phyloP scores from a whole-genome alignment of 768 basidiomycete species.

The Hygrophoropsis aurantiaca region DNA sequence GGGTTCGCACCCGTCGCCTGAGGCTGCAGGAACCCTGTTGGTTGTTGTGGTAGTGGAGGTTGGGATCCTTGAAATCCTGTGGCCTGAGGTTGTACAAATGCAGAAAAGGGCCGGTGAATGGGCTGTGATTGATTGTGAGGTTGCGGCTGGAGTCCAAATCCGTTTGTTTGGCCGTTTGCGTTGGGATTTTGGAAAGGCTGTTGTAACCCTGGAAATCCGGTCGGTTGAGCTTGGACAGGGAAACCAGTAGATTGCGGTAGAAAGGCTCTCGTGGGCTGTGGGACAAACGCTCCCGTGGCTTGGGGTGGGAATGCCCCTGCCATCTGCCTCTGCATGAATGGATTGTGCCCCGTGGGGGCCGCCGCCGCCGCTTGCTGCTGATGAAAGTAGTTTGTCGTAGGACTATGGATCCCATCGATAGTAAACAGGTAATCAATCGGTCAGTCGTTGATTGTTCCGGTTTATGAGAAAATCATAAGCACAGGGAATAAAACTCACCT shows the following conservation, averaged over 20 bases:
- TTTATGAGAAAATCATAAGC: not conserved
- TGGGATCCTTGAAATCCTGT: conserved; percentile 41
- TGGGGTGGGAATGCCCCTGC: conserved; percentile 44
- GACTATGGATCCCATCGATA: no score
- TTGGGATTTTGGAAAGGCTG: not conserved
- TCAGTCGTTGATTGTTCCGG: conserved; percentile 10
- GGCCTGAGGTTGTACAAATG: conserved; percentile 55
- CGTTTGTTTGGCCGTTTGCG: conserved; percentile 17
- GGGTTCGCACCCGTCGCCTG: conserved; percentile 70
- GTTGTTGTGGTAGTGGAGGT: conserved; percentile 57
- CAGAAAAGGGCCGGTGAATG: conserved; percentile 54
- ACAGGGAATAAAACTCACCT: conserved; percentile 33
- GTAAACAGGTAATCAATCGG: no score
- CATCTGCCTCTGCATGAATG: conserved; percentile 68
- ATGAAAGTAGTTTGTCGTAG: conserved; percentile 49
- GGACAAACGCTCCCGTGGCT: conserved; percentile 39
- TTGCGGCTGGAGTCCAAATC: conserved; percentile 34
- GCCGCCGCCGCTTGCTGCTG: conserved; percentile 55
- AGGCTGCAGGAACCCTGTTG: conserved; percentile 49
- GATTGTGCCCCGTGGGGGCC: no score
- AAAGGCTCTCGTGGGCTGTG: no score
- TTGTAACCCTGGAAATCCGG: no score
- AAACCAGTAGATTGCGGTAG: conserved; percentile 62
- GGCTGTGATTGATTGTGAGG: conserved; percentile 28
- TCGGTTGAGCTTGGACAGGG: conserved; percentile 34